Conservation (phyloP, 192 early-diverging fungal species). For the Coemansia biformis region DNA sequence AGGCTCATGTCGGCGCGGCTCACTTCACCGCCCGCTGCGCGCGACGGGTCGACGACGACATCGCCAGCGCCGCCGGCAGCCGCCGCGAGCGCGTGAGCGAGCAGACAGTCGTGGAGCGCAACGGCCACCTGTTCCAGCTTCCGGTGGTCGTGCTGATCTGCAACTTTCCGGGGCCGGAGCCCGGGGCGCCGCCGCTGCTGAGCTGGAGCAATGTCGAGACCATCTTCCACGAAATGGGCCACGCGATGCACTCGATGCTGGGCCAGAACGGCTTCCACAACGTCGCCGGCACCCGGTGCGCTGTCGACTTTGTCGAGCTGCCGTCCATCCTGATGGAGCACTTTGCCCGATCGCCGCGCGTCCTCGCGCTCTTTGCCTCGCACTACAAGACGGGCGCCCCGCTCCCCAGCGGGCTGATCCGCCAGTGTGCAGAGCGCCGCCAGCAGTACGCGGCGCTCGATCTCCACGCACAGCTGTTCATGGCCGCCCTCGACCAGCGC, state of each 20-base stretch:
- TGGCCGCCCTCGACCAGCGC: constrained; percentile 87
- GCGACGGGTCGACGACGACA: constrained; percentile 79
- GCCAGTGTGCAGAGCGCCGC: constrained; percentile 52
- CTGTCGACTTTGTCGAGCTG: constrained; percentile 95
- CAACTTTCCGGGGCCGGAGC: constrained; percentile 55
- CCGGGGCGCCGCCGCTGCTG: constrained; percentile 59
- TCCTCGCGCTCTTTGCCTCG: constrained; percentile 68
- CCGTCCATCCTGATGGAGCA: constrained; percentile 95
- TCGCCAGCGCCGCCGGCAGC: constrained; percentile 5
- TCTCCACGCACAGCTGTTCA: constrained; percentile 78
- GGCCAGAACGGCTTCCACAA: constrained; percentile 94
- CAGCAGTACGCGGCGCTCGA: constrained; percentile 68
- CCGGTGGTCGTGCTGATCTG: constrained; percentile 72
- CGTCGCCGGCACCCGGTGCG: constrained; percentile 89
- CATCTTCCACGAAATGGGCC: constrained; percentile 98
- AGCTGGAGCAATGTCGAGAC: constrained; percentile 86
- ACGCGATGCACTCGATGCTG: constrained; percentile 97
- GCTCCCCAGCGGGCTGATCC: constrained; percentile 53
- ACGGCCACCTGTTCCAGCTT: constrained; percentile 55
- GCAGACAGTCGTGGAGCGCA: constrained; percentile 40
- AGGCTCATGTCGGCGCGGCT: constrained; percentile 76
- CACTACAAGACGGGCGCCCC: constrained; percentile 67
- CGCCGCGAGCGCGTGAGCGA: constrained; percentile 18
- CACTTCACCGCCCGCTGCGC: constrained; percentile 95
- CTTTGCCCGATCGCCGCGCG: constrained; percentile 71